phyloP scores from a whole-genome alignment of 2,329 filamentous ascomycete genomes.

The Aspergillus eucalypticola region DNA sequence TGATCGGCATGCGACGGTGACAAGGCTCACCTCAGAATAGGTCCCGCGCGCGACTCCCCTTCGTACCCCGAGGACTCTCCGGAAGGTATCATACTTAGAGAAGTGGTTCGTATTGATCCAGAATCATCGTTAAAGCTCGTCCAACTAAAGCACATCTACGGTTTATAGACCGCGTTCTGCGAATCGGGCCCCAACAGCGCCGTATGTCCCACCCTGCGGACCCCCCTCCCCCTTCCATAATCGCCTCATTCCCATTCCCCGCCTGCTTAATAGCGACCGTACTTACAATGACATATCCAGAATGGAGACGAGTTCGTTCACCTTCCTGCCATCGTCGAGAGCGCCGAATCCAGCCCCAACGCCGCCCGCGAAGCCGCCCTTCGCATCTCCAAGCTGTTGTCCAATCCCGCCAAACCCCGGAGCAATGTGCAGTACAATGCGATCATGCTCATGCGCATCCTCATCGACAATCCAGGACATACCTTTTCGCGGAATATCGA shows the following conservation, averaged over 20 bases:
- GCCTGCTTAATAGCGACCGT: not conserved
- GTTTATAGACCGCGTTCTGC: constrained; percentile 71
- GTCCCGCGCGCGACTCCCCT: constrained; percentile 23
- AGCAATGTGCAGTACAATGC: constrained; percentile 89
- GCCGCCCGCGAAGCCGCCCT: constrained; percentile 80
- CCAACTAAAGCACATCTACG: not conserved
- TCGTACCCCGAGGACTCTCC: constrained; percentile 39
- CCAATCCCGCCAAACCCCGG: constrained; percentile 64
- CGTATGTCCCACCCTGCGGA: constrained; percentile 38
- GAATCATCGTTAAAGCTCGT: not conserved
- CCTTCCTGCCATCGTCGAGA: constrained; percentile 89
- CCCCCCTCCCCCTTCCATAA: not conserved
- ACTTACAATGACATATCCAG: constrained; percentile 14
- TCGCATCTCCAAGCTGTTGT: constrained; percentile 78
- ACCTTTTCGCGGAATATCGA: constrained; percentile 92
- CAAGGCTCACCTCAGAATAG: constrained; percentile 17
- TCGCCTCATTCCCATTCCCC: not conserved
- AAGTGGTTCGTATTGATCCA: constrained; percentile 37
- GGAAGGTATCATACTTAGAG: constrained; percentile 41
- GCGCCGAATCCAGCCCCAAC: constrained; percentile 84
- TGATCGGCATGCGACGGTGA: constrained; percentile 10
- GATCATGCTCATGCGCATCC: constrained; percentile 90
- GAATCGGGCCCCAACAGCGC: constrained; percentile 66
- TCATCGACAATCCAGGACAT: constrained; percentile 85
- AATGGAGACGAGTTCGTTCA: constrained; percentile 88